These are phyloP conservation scores for Dendrobium nobile DNA, from an alignment of 106 monocot genomes.

Conservation along the genomic window DNA sequence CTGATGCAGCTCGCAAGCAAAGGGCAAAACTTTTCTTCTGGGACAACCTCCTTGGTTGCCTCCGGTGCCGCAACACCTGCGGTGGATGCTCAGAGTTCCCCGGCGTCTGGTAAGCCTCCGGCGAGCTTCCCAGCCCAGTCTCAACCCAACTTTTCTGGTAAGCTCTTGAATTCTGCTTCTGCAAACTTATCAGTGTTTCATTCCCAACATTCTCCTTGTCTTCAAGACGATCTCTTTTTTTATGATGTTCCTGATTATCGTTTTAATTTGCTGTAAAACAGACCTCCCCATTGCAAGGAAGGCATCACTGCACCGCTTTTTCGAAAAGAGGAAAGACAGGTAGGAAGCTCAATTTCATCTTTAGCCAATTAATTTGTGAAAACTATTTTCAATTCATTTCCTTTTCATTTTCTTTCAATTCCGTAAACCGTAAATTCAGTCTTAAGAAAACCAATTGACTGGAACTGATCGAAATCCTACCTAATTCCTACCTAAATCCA, in stretches of 20 bases:
- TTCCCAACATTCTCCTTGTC: not conserved
- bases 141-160: slow-evolving; percentile 1
- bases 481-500: too few species aligned
- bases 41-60: not conserved
- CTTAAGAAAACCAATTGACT: too few species aligned
- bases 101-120: not conserved
- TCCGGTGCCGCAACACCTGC: not conserved
- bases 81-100: not conserved
- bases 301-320: slow-evolving; percentile 50
- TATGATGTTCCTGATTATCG: not conserved
- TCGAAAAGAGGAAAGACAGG: slow-evolving; percentile 70
- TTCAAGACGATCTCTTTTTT: not conserved
- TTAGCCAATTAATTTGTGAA: not conserved
- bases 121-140: not conserved
- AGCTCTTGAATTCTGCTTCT: not conserved
- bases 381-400: not conserved
- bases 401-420: not conserved
- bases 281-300: slow-evolving; percentile 58
- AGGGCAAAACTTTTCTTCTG: not conserved
- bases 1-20: slow-evolving; percentile 31
- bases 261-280: not conserved
- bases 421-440: too few species aligned
- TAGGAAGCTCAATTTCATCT: not conserved
- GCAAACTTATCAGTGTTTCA: not conserved
- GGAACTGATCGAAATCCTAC: too few species aligned